Evolutionary conservation across 345 rosid species (phyloP).

Genomic region (Eucalyptus tenuipes): DNA sequence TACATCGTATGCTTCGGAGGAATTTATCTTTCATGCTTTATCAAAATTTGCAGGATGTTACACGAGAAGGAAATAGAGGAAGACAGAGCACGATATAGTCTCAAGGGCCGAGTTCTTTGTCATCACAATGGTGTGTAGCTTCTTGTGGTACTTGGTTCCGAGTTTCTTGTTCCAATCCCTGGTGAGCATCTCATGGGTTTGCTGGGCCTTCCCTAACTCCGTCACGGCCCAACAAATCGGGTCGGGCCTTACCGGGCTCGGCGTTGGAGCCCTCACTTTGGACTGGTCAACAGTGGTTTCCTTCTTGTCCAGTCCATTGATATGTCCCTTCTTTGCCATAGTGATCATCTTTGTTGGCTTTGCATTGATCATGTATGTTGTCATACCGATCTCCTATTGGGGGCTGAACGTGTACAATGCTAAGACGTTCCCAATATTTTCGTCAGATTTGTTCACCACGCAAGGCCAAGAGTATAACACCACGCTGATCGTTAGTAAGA

Average conservation of each 20-base stretch:
- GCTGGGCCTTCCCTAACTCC: neutral
- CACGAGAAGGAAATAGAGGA: neutral
- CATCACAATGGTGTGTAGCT: neutral
- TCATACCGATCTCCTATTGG: neutral
- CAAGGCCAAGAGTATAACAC: slow-evolving; percentile 1
- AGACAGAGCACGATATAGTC: neutral
- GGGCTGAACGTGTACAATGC: neutral
- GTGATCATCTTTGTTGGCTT: neutral
- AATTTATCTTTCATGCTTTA: neutral
- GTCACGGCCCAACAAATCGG: slow-evolving; percentile 4
- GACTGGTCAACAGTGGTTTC: slow-evolving; percentile 2
- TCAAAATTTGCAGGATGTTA: neutral
- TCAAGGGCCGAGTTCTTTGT: neutral
- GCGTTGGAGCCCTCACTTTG: neutral
- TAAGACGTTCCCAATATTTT: neutral
- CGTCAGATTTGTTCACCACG: neutral
- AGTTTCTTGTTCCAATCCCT: neutral
- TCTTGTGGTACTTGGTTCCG: neutral
- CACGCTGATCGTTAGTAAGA: neutral
- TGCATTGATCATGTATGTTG: neutral
- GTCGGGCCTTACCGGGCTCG: slow-evolving; percentile 1
- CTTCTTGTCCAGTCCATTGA: neutral
- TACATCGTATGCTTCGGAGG: neutral
- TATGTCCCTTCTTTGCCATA: slow-evolving; percentile 4
- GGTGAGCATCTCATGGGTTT: neutral